Conservation (phyloP, 2,329 filamentous ascomycete species). For the Sporothrix luriei region DNA sequence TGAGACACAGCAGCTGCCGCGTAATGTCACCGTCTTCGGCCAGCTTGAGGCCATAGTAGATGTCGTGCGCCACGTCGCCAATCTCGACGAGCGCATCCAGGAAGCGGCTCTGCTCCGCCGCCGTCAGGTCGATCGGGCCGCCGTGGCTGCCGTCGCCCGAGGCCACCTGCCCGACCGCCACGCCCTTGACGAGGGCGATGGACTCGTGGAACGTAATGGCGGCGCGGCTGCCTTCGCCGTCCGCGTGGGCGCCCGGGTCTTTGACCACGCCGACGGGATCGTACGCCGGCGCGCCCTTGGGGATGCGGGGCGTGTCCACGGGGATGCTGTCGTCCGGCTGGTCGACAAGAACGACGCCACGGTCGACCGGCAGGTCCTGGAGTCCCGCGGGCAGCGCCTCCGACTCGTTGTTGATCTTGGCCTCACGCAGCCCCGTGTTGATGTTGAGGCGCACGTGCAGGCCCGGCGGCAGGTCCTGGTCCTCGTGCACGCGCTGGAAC, state of each 20-base stretch:
- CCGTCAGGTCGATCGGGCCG: conserved; percentile 13
- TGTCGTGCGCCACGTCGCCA: conserved; percentile 67
- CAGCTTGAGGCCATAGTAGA: conserved; percentile 69
- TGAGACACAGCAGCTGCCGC: conserved; percentile 60
- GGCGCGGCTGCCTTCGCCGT: conserved; percentile 38
- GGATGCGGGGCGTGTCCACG: conserved; percentile 41
- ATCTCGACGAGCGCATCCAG: conserved; percentile 59
- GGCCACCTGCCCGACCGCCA: conserved; percentile 26
- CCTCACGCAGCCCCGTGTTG: conserved; percentile 64
- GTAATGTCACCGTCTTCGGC: conserved; percentile 58
- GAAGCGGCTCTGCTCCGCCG: conserved; percentile 42
- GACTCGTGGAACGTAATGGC: conserved; percentile 51
- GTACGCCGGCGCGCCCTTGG: conserved; percentile 58
- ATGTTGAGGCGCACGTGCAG: conserved; percentile 69
- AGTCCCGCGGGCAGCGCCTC: conserved; percentile 51
- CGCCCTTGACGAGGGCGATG: conserved; percentile 54
- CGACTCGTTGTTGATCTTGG: conserved; percentile 64
- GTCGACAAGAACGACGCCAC: conserved; percentile 59
- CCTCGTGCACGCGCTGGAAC: conserved; percentile 64
- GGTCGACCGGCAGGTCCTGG: conserved; percentile 56
- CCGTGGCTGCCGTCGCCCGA: not conserved
- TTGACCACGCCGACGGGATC: conserved; percentile 61
- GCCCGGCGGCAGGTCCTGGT: conserved; percentile 66
- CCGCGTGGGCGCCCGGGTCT: conserved; percentile 46
- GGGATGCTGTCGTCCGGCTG: conserved; percentile 40